Percentiles rank a stretch among this genome's conserved stretches.
phyloP scores from a whole-genome alignment of 805 yeast genomes.

The Myxozyma vanderwaltii region DNA sequence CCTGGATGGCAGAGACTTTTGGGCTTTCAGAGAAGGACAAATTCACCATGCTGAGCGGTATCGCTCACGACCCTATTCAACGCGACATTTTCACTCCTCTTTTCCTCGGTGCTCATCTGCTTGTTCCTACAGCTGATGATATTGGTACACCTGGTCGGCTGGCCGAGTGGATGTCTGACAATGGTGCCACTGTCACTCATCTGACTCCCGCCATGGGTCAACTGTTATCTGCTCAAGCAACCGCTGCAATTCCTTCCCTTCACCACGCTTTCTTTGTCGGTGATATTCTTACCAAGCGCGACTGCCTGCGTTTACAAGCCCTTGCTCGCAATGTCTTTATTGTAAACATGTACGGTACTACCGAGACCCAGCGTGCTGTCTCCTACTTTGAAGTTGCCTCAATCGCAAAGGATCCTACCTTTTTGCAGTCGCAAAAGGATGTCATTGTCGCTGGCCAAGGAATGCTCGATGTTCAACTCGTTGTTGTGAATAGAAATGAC shows the following conservation, averaged over 20 bases:
- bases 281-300: slow-evolving; percentile 95
- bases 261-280: slow-evolving; percentile 99
- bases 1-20: slow-evolving; percentile 95
- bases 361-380: slow-evolving; percentile 98
- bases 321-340: slow-evolving; percentile 86
- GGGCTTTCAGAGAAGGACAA: slow-evolving; percentile 74
- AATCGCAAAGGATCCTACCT: slow-evolving; percentile 64
- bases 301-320: slow-evolving; percentile 88
- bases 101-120: slow-evolving; percentile 88
- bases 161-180: slow-evolving; percentile 94
- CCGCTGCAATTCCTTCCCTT: slow-evolving; percentile 76
- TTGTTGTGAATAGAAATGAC: slow-evolving; percentile 90
- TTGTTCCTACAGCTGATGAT: slow-evolving; percentile 95
- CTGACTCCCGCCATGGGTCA: slow-evolving; percentile 99
- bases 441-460: slow-evolving; percentile 99
- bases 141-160: slow-evolving; percentile 97
- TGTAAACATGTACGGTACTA: slow-evolving; percentile 98
- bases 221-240: slow-evolving; percentile 90
- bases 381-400: slow-evolving; percentile 89
- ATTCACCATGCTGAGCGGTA: slow-evolving; percentile 97
- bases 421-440: slow-evolving; percentile 83
- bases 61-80: slow-evolving; percentile 99
- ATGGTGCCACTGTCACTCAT: slow-evolving; percentile 94
- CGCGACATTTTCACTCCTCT: slow-evolving; percentile 99
- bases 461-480: slow-evolving; percentile 90